Evolutionary conservation across 805 yeast species (phyloP).

Genomic region (Wickerhamomyces mucosus): DNA sequence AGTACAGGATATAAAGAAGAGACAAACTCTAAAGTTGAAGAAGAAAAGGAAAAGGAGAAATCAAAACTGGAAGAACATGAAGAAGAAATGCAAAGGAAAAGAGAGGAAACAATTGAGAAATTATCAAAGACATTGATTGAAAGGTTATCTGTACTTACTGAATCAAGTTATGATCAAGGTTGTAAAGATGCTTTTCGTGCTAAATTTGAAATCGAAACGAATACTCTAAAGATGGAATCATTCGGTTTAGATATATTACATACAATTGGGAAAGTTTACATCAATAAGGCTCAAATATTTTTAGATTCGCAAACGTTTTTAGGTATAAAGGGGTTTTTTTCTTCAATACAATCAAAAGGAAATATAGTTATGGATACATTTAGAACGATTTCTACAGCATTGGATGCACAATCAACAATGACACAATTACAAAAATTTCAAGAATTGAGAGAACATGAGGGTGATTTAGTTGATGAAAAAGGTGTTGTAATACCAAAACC

Average conservation of each 20-base stretch:
- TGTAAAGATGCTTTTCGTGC: constrained; percentile 53
- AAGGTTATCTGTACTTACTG: constrained; percentile 44
- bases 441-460: constrained; percentile 31
- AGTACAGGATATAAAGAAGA: constrained; percentile 1
- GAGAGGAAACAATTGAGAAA: constrained; percentile 53
- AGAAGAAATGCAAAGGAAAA: constrained; percentile 63
- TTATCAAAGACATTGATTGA: constrained; percentile 50
- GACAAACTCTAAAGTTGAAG: too few species aligned
- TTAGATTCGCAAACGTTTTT: constrained; percentile 54
- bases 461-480: constrained; percentile 33
- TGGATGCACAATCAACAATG: constrained; percentile 74
- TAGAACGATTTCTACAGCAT: constrained; percentile 60
- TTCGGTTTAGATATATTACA: constrained; percentile 79
- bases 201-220: constrained; percentile 74
- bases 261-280: constrained; percentile 61
- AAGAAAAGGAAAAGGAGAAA: constrained; percentile 28
- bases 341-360: constrained; percentile 64
- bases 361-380: constrained; percentile 65
- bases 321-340: constrained; percentile 66
- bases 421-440: constrained; percentile 63
- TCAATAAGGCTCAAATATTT: constrained; percentile 54
- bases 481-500: constrained; percentile 49
- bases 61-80: constrained; percentile 53
- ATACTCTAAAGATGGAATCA: constrained; percentile 69
- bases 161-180: constrained; percentile 53